Base-by-base conservation (phyloP, 2,329 filamentous ascomycete species). In the Penicillium brevicompactum region DNA sequence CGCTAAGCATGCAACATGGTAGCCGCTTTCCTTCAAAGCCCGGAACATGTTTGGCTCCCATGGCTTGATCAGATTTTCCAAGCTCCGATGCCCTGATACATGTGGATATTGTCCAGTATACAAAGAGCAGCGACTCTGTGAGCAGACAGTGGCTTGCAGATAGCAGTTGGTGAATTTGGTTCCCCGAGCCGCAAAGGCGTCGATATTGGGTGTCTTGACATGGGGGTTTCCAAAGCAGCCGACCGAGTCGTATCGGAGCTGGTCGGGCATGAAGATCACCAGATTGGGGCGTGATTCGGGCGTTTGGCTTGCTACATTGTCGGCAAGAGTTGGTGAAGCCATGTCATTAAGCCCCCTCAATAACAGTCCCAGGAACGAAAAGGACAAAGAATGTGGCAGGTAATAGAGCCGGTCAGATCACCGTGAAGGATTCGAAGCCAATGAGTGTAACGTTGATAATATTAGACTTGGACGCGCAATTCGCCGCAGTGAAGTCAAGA, bases 31-130 rank as follows among this genome's bases (percentile, higher is more conserved):
- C 47, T 77, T 78, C 11, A 80, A 55, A 2, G 66, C 72, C 7
- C 76, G 72, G 55, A 81, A 78, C 2, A 81, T 48, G 46, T 81
- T 81, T 1, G 76, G 76, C 57, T 81, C 78, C 76, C 76, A 78
- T 0, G 78, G 77, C 57, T 80, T 80, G 58, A 81, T 74, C 8
- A 81, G 69, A 37, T 79, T 79, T 16, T 80, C 69, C 4, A 80
- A 72, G 22, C 69, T 76, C 24, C 79, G 73, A 59, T 81, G 77
- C 1, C 79, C 78, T 21, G 65, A 72, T 13, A 80, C 76, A 49
- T 80, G 78, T 0, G 77, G 76, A 46, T 80, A 80, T 8, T 68
- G 70, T 11, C 77, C 78, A 0, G 77, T 81, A 53, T 80, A 80
- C 71, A 80, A 78, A 57, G 69, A 74, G 59, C 77, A 79, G 52